Conservation (phyloP, 495 filamentous ascomycete genomes). For the Xylaria scruposa region DNA sequence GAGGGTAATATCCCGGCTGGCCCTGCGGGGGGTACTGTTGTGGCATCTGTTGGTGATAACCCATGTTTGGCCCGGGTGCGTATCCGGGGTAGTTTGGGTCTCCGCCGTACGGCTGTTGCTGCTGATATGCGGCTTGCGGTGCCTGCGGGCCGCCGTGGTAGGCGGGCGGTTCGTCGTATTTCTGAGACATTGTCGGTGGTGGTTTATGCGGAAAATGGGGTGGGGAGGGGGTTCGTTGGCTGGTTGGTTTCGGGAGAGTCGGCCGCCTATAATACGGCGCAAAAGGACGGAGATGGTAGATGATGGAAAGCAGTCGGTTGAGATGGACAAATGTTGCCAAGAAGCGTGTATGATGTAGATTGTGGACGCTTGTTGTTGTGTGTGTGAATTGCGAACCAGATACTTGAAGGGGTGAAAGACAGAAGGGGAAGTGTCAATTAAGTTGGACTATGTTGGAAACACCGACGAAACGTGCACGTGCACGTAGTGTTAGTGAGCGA, state of each 20-base stretch:
- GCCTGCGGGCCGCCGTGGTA: conserved; percentile 42
- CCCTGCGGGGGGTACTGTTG: conserved; percentile 31
- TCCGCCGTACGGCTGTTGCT: conserved; percentile 36
- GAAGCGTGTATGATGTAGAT: background rate
- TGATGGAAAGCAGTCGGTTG: background rate
- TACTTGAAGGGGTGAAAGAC: background rate
- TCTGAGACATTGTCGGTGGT: conserved; percentile 43
- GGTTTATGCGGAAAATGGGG: background rate
- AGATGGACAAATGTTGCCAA: background rate
- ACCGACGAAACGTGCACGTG: conserved; percentile 7
- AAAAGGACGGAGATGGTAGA: conserved; percentile 6
- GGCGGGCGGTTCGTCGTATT: conserved; percentile 51
- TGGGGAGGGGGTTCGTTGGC: background rate
- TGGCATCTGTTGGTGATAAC: conserved; percentile 42
- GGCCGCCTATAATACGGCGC: conserved; percentile 5
- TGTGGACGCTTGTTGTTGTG: background rate
- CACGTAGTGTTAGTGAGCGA: too few relatives aligned
- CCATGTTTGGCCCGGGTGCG: conserved; percentile 49
- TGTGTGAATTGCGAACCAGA: background rate
- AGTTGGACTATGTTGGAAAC: background rate
- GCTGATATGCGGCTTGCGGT: conserved; percentile 41
- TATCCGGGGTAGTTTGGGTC: conserved; percentile 41
- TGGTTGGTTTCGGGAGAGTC: conserved; percentile 2
- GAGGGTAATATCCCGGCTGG: conserved; percentile 35
- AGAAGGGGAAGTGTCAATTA: background rate